Base-by-base conservation (phyloP, 345 rosid species). In the Ceriops decandra region DNA sequence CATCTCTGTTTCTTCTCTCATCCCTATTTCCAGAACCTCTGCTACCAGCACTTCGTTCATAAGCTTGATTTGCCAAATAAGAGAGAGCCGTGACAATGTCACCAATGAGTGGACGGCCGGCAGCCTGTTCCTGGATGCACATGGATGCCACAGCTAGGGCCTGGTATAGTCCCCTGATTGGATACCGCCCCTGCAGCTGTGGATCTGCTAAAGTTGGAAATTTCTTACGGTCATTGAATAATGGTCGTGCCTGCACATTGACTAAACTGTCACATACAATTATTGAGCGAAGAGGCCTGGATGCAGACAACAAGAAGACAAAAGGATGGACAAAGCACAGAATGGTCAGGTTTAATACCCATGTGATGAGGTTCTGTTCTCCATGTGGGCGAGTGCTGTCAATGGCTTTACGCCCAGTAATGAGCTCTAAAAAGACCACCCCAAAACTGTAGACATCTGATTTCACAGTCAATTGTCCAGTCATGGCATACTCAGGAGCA, bases 401-500 rank as follows among this genome's bases (percentile, higher is more conserved):
- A 32, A 95, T 92, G 9, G 99, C 99, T 75, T 87, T 88, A 3
- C 99, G 90, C 60, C 99, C 98, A 13, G 99, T 95, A 66, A 95
- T 95, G 63, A 95, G 86, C 83, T 95, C 99, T 22, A 95, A 79
- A 71, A 95, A 88, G 47, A 91, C 96, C 5, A 95, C 99, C 31
- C 98, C 99, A 30, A 95, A 95, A 76, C 99, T 91, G 66, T 95
- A 95, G 13, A 91, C 98, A 52, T 95, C 98, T 62, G 98, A 95
- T 74, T 95, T 95, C 31, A 91, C 96, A 0, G 99, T 95, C 68
- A 95, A 80, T 58, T 95, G 99, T 47, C 99, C 99, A 4, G 99
- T 95, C 99, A 95, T 95, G 77, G 99, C 98, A 58, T 95, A 95
- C 76, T 95, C 98, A 1, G 98, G 99, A 75, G 99, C 99, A 83